phyloP scores from a whole-genome alignment of 2,329 filamentous ascomycete species.

The Fusarium abutilonis region DNA sequence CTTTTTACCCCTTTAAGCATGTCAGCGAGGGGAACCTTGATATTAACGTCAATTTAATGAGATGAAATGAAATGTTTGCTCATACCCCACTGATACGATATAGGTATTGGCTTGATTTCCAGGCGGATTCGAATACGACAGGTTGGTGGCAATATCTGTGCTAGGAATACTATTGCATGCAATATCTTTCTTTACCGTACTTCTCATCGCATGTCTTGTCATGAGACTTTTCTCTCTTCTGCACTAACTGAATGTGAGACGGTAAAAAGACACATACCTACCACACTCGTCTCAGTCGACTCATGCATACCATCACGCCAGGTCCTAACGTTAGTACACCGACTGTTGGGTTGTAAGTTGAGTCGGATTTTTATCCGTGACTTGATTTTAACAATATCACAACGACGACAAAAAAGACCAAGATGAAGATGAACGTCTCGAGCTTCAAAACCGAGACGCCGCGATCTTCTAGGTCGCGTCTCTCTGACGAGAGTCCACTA shows the following conservation, averaged over 20 bases:
- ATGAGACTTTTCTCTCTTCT: conserved; percentile 21
- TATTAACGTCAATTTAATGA: conserved; percentile 29
- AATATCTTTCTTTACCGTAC: not conserved
- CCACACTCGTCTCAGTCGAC: conserved; percentile 19
- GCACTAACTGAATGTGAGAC: conserved; percentile 18
- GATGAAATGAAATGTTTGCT: conserved; percentile 11
- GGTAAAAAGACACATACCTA: conserved; percentile 2
- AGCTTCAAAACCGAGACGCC: conserved; percentile 16
- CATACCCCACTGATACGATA: conserved; percentile 7
- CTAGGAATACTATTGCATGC: not conserved
- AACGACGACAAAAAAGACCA: not conserved
- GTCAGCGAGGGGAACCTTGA: conserved; percentile 28
- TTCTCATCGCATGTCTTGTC: conserved; percentile 1
- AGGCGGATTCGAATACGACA: conserved; percentile 20
- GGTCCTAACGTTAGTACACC: conserved; percentile 18
- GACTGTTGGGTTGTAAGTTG: conserved; percentile 21
- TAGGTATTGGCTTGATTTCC: conserved; percentile 5
- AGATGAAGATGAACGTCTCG: conserved; percentile 12
- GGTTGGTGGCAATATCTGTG: not conserved
- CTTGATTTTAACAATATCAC: conserved; percentile 11
- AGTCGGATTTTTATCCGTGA: not conserved
- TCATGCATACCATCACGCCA: conserved; percentile 32
- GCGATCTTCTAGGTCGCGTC: conserved; percentile 24
- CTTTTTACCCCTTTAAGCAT: conserved; percentile 26
- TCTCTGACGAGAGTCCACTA: conserved; percentile 23